A percentile compares a stretch with the other conserved stretches of the same genome.
Conservation (phyloP, 176 grass and related monocot species). For the Eremochloa ophiuroides region DNA sequence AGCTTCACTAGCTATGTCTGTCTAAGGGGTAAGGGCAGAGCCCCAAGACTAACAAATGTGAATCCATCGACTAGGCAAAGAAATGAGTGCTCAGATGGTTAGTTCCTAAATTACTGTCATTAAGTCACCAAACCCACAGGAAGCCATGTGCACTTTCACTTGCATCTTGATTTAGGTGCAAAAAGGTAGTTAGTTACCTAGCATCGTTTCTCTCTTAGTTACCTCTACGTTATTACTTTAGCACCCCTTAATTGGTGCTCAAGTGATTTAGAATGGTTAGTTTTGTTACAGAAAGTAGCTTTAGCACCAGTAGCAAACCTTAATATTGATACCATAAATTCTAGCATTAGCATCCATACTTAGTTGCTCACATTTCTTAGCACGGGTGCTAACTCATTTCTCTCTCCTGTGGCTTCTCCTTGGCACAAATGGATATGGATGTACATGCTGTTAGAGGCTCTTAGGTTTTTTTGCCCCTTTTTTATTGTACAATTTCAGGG, state of each 20-base stretch:
- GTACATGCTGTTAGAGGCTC: background rate
- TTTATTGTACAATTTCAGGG: background rate
- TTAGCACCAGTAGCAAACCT: background rate
- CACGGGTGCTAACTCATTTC: background rate
- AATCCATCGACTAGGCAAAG: background rate
- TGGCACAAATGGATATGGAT: background rate
- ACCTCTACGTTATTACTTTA: background rate
- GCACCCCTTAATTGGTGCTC: background rate
- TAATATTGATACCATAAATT: background rate
- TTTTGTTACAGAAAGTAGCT: background rate
- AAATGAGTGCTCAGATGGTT: background rate
- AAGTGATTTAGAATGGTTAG: background rate
- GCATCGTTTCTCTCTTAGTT: background rate
- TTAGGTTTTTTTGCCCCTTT: background rate
- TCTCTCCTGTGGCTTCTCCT: background rate
- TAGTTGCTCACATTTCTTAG: background rate
- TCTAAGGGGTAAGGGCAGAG: too few relatives aligned
- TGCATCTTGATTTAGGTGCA: background rate
- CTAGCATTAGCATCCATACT: background rate
- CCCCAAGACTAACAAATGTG: background rate
- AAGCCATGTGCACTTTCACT: background rate
- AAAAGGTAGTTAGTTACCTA: background rate
- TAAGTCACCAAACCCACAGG: background rate
- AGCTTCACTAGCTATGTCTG: too few relatives aligned
- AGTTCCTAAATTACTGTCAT: background rate